Evolutionary conservation across 2,329 filamentous ascomycete genomes (phyloP), one percentile per base, ranked within the genome.

Genomic region (Xylaria arbuscula): DNA sequence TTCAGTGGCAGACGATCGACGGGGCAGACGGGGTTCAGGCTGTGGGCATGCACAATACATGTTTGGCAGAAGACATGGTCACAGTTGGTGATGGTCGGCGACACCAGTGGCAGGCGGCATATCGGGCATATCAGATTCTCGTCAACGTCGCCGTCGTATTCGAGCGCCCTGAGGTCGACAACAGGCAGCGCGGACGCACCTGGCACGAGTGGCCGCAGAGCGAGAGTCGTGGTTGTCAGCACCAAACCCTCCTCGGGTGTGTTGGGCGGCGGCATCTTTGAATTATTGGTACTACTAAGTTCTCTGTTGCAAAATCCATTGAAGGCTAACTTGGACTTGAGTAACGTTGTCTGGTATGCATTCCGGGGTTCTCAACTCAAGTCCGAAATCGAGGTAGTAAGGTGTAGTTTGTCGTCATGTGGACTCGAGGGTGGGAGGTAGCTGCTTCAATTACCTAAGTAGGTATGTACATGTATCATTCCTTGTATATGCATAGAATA

Each of bases 1-100:
- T 82, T 78, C 10, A 79, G 74, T 13, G 77, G 76, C 36, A 77
- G 82, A n/a, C 88, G 83, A 76, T 90, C 88, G 64, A 90, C 84
- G 2, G 88, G 88, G 67, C 88, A 90, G 40, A 81, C 78, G 64
- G 81, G 76, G 60, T 80, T 82, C 40, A 81, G 75, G 60, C 79
- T 77, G 62, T 83, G 79, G 8, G 84, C 81, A 68, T 82, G 80
- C 53, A 79, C 73, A 32, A 90, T 80, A 74, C 89, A 91, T 4
- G 81, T 81, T 60, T 85, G 84, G 74, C 89, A 91, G 75, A 91
- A 91, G 13, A 88, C 89, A 76, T 91, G 89, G 66, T 89, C 87
- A 78, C 89, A 91, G 8, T 81, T 80, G 0, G 88, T 90, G 50
- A 88, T 89, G 56, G 89, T 82, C 0, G 89, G 88, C 15, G 86